Evolutionary conservation across 352 stramenopile species (phyloP).

Genomic region (Aphanomyces astaci): DNA sequence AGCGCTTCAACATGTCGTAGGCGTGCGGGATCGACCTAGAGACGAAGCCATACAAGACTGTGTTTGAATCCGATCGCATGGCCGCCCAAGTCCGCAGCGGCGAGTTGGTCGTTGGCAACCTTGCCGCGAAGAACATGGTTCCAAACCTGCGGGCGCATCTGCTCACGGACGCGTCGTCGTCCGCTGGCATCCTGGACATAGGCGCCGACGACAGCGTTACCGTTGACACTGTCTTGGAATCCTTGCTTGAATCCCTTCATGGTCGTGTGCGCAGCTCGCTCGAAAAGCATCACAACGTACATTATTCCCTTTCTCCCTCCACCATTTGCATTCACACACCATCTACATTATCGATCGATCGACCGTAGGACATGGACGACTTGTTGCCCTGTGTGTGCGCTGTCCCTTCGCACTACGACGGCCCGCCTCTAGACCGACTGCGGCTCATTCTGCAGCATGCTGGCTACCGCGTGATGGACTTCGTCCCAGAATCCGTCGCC

Average conservation of each 20-base stretch:
- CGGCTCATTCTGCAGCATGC: slow-evolving; percentile 23
- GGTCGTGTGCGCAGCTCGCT: not conserved
- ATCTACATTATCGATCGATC: not conserved
- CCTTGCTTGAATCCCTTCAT: not conserved
- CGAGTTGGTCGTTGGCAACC: slow-evolving; percentile 12
- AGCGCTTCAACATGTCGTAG: no score
- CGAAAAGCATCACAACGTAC: slow-evolving; percentile 8
- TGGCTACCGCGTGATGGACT: slow-evolving; percentile 48
- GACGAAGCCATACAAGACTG: not conserved
- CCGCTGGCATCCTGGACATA: not conserved
- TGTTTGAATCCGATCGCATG: not conserved
- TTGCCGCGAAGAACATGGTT: slow-evolving; percentile 16
- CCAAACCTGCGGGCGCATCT: slow-evolving; percentile 1
- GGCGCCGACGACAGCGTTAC: not conserved
- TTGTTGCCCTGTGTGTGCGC: slow-evolving; percentile 1
- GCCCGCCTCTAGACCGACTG: not conserved
- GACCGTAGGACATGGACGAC: not conserved
- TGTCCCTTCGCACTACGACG: not conserved
- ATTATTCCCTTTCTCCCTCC: not conserved
- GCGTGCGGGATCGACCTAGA: slow-evolving; percentile 3
- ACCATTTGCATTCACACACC: not conserved
- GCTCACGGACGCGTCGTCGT: not conserved
- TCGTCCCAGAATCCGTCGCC: slow-evolving; percentile 54
- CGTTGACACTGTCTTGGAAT: slow-evolving; percentile 8
- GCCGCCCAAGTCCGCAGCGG: slow-evolving; percentile 15